Base-by-base conservation (phyloP, 2,329 filamentous ascomycete species). In the Magnaporthiopsis poae region DNA sequence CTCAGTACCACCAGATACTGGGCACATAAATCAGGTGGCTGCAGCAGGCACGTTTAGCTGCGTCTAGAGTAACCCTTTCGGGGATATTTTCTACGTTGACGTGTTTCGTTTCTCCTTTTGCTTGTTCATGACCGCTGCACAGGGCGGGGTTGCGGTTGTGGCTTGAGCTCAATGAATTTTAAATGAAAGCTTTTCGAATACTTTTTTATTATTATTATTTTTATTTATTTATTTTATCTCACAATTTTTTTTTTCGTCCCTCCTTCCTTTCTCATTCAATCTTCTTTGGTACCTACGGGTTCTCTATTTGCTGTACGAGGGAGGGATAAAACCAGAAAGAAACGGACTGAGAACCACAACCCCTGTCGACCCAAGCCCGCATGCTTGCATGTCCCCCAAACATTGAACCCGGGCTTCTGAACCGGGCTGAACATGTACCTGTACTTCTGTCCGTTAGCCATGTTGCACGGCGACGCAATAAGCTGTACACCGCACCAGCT, bases 241-340 rank as follows among this genome's bases (percentile, higher is more conserved):
- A 27, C 27, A 27, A 2, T 27, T 31, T 61, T 64, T 52, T 52
- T 5, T 52, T 21, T 8, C 39, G 15, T 52, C 39, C 15, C 39
- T 52, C 39, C 18, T 5, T 21, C 66, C 62, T 27, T 63, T 63
- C 61, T 36, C 15, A n/a, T 46, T 35, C 29, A 64, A 59, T 29
- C 63, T 36, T 13, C 12, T 36, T 13, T 36, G 35, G 35, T 36
- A 3, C 35, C 35, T 36, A 36, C 9, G 3, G 11, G 35, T 36
- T 13, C 35, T 36, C 3, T 36, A 12, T 36, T 52, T 21, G 15
- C 39, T 52, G 39, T 21, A 7, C 9, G 18, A 52, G 18, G 39
- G 18, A 52, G 39, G 21, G 31, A 31, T 31, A 52, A 21, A 52
- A 52, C 18, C 2, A 21, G 3, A 5, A 7, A 4, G 15, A 52